phyloP scores from a whole-genome alignment of 805 yeast genomes.

The Wickerhamomyces mucosus region DNA sequence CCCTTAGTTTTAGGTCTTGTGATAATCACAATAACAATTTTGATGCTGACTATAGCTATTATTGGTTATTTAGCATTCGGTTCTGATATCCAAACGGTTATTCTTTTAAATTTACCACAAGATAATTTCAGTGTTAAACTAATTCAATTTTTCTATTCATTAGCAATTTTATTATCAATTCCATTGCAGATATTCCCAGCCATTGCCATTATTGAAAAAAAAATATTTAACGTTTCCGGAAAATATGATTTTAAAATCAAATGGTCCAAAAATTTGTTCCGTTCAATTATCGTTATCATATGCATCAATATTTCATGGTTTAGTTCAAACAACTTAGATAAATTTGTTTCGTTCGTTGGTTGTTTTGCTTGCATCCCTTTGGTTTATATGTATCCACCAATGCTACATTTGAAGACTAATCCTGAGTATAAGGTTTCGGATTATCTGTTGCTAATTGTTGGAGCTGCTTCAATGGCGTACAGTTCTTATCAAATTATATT shows the following conservation, averaged over 20 bases:
- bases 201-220: slow-evolving; percentile 59
- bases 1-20: slow-evolving; percentile 57
- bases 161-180: slow-evolving; percentile 68
- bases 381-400: slow-evolving; percentile 80
- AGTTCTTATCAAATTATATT: slow-evolving; percentile 53
- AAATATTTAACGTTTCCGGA: slow-evolving; percentile 51
- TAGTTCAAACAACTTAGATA: slow-evolving; percentile 63
- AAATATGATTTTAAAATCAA: slow-evolving; percentile 41
- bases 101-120: slow-evolving; percentile 66
- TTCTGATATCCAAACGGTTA: slow-evolving; percentile 51
- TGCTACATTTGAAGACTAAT: slow-evolving; percentile 50
- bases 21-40: slow-evolving; percentile 47
- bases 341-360: slow-evolving; percentile 72
- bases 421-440: slow-evolving; percentile 35
- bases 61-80: slow-evolving; percentile 71
- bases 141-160: slow-evolving; percentile 63
- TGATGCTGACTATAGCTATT: slow-evolving; percentile 56
- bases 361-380: slow-evolving; percentile 80
- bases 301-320: slow-evolving; percentile 52
- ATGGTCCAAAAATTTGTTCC: slow-evolving; percentile 57
- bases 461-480: slow-evolving; percentile 53
- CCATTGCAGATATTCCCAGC: slow-evolving; percentile 82
- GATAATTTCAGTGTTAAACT: slow-evolving; percentile 47
- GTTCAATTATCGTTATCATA: slow-evolving; percentile 42
- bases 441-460: slow-evolving; percentile 40